These are phyloP conservation scores for Ceratobasidium sp. DNA, from an alignment of 1,284 basidiomycete species.

Conservation along the genomic window DNA sequence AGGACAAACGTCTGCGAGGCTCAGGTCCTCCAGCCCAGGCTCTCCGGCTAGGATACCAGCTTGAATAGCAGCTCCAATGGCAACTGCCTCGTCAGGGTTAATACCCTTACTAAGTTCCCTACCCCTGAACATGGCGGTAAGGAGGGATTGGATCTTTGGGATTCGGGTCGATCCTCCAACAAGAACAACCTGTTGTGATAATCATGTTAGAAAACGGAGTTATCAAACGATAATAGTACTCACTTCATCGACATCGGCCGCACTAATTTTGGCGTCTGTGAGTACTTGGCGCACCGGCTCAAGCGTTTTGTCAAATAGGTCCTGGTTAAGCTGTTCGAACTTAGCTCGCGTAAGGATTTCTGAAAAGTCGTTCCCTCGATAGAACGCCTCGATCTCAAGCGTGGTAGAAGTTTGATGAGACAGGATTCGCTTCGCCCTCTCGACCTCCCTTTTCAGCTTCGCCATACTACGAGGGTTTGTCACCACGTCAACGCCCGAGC, in stretches of 20 bases:
- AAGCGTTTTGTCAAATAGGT: constrained; percentile 67
- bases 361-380: constrained; percentile 63
- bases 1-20: constrained; percentile 57
- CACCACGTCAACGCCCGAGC: constrained; percentile 60
- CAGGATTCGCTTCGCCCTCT: constrained; percentile 63
- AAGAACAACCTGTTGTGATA: constrained; percentile 63
- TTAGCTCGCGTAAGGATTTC: constrained; percentile 65
- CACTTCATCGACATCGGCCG: constrained; percentile 65
- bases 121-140: constrained; percentile 62
- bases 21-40: constrained; percentile 57
- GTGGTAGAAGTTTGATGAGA: constrained; percentile 63
- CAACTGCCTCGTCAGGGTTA: constrained; percentile 99
- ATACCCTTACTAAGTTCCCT: constrained; percentile 64
- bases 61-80: constrained; percentile 98
- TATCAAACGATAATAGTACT: constrained; percentile 56
- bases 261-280: constrained; percentile 66
- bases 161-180: constrained; percentile 68
- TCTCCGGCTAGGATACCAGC: constrained; percentile 65
- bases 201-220: too few species aligned
- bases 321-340: constrained; percentile 68
- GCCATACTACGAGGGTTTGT: constrained; percentile 60
- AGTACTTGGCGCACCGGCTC: constrained; percentile 68
- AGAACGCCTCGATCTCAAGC: constrained; percentile 66
- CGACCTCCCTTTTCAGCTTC: constrained; percentile 62
- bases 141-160: constrained; percentile 64